Evolutionary conservation across 495 filamentous ascomycete species (phyloP).

Genomic region (Staphylotrichum tortipilum): DNA sequence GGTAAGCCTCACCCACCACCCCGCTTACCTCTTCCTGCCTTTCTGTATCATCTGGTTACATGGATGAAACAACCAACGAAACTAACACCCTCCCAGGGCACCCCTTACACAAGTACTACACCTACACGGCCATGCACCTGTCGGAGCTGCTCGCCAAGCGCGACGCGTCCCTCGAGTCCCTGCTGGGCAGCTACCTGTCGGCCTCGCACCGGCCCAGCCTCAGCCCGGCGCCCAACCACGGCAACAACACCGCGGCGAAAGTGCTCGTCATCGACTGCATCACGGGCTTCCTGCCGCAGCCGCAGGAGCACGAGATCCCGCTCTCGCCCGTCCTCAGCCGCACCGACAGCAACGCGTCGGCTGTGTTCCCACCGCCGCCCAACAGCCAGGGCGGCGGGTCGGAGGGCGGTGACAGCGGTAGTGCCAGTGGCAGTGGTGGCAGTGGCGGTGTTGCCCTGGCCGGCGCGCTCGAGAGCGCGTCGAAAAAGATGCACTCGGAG

Average conservation of each 20-base stretch:
- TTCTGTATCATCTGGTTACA: no score
- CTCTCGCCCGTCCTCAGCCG: constrained; percentile 28
- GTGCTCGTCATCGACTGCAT: constrained; percentile 49
- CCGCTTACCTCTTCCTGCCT: neutral
- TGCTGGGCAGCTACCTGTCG: constrained; percentile 29
- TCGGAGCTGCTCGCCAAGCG: constrained; percentile 39
- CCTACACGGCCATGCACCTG: constrained; percentile 48
- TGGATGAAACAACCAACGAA: neutral
- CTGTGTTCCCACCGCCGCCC: constrained; percentile 4
- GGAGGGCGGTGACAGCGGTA: neutral
- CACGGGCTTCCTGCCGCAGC: constrained; percentile 36
- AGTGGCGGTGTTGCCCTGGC: neutral
- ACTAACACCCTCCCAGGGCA: constrained; percentile 41
- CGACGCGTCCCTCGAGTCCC: constrained; percentile 33
- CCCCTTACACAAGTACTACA: constrained; percentile 54
- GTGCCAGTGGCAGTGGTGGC: neutral
- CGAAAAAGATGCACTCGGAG: constrained; percentile 41
- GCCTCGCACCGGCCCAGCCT: constrained; percentile 22
- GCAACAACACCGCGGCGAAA: constrained; percentile 27
- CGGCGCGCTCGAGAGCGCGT: constrained; percentile 20
- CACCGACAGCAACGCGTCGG: constrained; percentile 15
- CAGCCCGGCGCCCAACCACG: constrained; percentile 14
- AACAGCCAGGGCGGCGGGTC: no score
- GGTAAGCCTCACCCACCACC: constrained; percentile 19
- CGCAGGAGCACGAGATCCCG: constrained; percentile 29